Evolutionary conservation across 495 filamentous ascomycete species (phyloP).

Genomic region (Cercophora newfieldiana): DNA sequence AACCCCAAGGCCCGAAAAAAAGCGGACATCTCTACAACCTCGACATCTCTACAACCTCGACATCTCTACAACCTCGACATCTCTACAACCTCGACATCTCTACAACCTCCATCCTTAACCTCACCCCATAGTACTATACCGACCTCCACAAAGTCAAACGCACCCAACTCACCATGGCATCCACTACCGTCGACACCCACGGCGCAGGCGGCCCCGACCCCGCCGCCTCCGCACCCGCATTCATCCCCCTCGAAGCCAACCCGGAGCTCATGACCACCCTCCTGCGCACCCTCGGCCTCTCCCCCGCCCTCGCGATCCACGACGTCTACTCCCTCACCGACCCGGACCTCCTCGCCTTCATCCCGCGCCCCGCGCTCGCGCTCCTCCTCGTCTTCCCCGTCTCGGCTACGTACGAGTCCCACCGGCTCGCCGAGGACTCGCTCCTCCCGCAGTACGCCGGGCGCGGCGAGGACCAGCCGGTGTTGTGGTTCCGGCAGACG

Average conservation of each 20-base stretch:
- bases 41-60: too few species aligned
- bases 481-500: slow-evolving; percentile 84
- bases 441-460: slow-evolving; percentile 46
- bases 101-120: background rate
- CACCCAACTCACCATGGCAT: slow-evolving; percentile 39
- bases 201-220: slow-evolving; percentile 32
- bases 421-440: slow-evolving; percentile 64
- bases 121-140: background rate
- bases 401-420: slow-evolving; percentile 65
- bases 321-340: slow-evolving; percentile 85
- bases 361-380: slow-evolving; percentile 80
- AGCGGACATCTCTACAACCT: too few species aligned
- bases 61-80: too few species aligned
- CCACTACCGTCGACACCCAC: slow-evolving; percentile 4
- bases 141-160: background rate
- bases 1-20: background rate
- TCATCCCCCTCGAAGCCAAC: slow-evolving; percentile 62
- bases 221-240: slow-evolving; percentile 36
- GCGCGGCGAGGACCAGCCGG: slow-evolving; percentile 50
- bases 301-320: slow-evolving; percentile 64
- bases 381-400: slow-evolving; percentile 85
- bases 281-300: slow-evolving; percentile 72
- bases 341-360: slow-evolving; percentile 71
- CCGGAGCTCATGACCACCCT: slow-evolving; percentile 78
- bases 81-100: too few species aligned